phyloP scores from a whole-genome alignment of 2,329 filamentous ascomycete genomes.

The Fusarium palustre region DNA sequence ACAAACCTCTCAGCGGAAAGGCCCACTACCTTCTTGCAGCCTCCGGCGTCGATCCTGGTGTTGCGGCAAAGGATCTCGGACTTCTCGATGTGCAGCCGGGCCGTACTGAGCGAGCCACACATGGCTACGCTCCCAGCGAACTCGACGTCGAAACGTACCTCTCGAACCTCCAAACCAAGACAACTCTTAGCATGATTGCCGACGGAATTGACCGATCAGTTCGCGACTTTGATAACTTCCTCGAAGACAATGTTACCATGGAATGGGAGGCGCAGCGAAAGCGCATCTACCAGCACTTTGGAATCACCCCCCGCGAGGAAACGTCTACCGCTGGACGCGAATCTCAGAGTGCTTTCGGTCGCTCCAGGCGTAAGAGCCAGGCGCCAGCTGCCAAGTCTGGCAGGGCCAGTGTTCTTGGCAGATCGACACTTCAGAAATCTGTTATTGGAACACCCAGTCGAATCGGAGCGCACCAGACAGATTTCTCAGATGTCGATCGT shows the following conservation, averaged over 20 bases:
- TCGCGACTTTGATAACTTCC: constrained; percentile 90
- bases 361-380: constrained; percentile 64
- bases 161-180: constrained; percentile 87
- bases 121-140: constrained; percentile 62
- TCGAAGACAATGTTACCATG: constrained; percentile 94
- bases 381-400: constrained; percentile 66
- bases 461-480: constrained; percentile 71
- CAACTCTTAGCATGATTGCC: constrained; percentile 88
- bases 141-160: constrained; percentile 83
- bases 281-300: constrained; percentile 96
- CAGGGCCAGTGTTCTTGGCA: constrained; percentile 62
- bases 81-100: constrained; percentile 73
- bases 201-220: constrained; percentile 91
- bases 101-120: constrained; percentile 57
- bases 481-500: constrained; percentile 77
- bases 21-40: constrained; percentile 92
- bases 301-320: constrained; percentile 75
- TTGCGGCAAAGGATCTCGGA: constrained; percentile 87
- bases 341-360: constrained; percentile 68
- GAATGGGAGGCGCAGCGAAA: constrained; percentile 96
- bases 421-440: constrained; percentile 80
- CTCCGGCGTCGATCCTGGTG: constrained; percentile 89
- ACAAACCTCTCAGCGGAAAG: constrained; percentile 69
- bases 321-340: constrained; percentile 57
- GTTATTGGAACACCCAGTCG: constrained; percentile 85